A percentile compares a stretch with the other conserved stretches of the same genome.
Conservation (phyloP, 2,329 filamentous ascomycete species). For the Epichloe uncinata region DNA sequence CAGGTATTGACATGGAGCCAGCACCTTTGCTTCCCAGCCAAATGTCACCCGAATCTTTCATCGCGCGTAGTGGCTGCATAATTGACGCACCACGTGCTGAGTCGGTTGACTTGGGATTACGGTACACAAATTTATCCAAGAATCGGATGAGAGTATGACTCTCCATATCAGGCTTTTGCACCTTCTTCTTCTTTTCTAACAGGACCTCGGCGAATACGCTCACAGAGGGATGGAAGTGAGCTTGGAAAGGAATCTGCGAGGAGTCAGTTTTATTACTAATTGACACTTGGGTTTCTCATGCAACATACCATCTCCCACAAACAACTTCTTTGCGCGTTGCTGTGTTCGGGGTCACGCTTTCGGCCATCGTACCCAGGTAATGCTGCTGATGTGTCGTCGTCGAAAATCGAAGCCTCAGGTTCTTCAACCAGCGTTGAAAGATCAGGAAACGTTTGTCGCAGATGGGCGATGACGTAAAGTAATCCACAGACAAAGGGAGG, state of each 20-base stretch:
- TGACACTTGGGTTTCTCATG: neutral
- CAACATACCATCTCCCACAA: constrained; percentile 72
- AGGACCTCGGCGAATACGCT: constrained; percentile 67
- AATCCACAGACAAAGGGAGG: constrained; percentile 86
- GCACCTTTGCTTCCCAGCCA: constrained; percentile 39
- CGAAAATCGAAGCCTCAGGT: constrained; percentile 54
- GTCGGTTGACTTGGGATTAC: constrained; percentile 66
- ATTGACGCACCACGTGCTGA: constrained; percentile 69
- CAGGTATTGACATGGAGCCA: constrained; percentile 23
- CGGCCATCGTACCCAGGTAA: constrained; percentile 60
- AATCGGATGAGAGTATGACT: constrained; percentile 90
- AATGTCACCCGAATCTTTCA: constrained; percentile 40
- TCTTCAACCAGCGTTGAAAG: constrained; percentile 67
- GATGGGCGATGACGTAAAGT: constrained; percentile 76
- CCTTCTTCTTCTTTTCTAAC: constrained; percentile 53
- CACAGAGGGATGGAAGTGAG: constrained; percentile 89
- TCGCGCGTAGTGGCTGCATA: constrained; percentile 73
- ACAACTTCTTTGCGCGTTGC: constrained; percentile 85
- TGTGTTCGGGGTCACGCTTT: constrained; percentile 83
- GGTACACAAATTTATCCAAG: constrained; percentile 96
- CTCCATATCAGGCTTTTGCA: constrained; percentile 79
- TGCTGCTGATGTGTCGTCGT: constrained; percentile 45
- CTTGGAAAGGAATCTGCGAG: constrained; percentile 23
- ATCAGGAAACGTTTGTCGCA: constrained; percentile 67
- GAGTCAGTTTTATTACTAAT: neutral